Evolutionary conservation across 805 yeast genomes (phyloP).

Genomic region (Sugiyamaella marilandica): DNA sequence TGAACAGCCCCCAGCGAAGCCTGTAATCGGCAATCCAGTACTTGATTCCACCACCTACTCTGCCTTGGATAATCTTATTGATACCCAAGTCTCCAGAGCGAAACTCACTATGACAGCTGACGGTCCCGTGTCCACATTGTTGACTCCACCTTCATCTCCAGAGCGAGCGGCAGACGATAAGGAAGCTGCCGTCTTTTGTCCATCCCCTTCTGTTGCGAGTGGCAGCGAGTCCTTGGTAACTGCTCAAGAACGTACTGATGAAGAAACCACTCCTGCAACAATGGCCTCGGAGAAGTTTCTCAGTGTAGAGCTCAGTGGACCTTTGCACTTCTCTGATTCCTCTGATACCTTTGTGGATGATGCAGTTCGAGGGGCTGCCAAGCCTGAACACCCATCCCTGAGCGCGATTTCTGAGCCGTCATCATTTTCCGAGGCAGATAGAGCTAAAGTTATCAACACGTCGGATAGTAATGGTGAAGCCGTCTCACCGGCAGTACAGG

Average conservation of each 20-base stretch:
- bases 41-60: not conserved
- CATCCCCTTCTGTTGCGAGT: not conserved
- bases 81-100: slow-evolving; percentile 1
- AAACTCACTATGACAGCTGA: not conserved
- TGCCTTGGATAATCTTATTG: not conserved
- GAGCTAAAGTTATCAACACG: too few species aligned
- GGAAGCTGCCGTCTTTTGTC: not conserved
- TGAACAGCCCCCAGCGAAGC: not conserved
- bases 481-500: too few species aligned
- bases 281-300: not conserved
- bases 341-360: not conserved
- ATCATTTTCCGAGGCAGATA: too few species aligned
- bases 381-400: not conserved
- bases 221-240: not conserved
- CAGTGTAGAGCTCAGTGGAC: not conserved
- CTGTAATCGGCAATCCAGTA: not conserved
- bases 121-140: not conserved
- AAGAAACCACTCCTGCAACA: not conserved
- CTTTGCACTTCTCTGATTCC: not conserved
- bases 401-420: too few species aligned
- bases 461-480: too few species aligned
- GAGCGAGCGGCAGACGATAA: not conserved
- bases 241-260: not conserved
- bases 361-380: not conserved
- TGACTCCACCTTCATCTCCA: not conserved